A percentile compares a stretch with the other conserved stretches of the same genome.
Evolutionary conservation across 257 asterid species (phyloP).

Genomic region (Lantana camara): DNA sequence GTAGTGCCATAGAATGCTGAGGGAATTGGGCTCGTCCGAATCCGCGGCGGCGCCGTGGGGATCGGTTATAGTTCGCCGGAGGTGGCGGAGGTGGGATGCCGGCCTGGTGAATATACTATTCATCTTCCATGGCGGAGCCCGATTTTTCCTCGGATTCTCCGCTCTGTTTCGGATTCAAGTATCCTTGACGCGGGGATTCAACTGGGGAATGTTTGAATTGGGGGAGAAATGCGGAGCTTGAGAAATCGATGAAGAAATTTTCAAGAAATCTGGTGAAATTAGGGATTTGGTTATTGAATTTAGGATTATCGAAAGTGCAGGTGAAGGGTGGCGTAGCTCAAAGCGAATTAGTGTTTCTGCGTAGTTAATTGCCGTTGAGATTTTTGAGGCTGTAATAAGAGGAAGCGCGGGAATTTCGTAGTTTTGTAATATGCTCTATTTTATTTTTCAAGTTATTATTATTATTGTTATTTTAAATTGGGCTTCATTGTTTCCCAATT

Average conservation of each 20-base stretch:
- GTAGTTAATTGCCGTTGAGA: slow-evolving; percentile 42
- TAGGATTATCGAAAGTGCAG: slow-evolving; percentile 4
- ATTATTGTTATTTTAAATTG: no score
- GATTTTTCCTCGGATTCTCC: slow-evolving; percentile 48
- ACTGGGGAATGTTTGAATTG: neutral
- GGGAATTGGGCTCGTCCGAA: slow-evolving; percentile 57
- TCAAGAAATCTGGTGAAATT: neutral
- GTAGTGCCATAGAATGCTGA: slow-evolving; percentile 64
- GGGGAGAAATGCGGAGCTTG: neutral
- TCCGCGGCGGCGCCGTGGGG: slow-evolving; percentile 27
- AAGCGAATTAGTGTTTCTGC: slow-evolving; percentile 11
- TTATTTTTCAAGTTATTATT: neutral
- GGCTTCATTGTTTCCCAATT: neutral
- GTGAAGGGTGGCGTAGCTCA: neutral
- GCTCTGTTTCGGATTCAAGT: slow-evolving; percentile 8
- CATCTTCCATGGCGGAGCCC: slow-evolving; percentile 99
- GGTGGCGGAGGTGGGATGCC: slow-evolving; percentile 83
- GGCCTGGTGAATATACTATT: slow-evolving; percentile 72
- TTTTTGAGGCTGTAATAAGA: slow-evolving; percentile 31
- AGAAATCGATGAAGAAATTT: neutral
- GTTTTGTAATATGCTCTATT: neutral
- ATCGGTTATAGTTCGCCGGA: slow-evolving; percentile 53
- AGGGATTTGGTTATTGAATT: neutral
- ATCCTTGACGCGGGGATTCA: neutral
- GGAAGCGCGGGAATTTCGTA: slow-evolving; percentile 46